Base-by-base conservation (phyloP, 306 rosid species). In the Cicer pinnatifidum region DNA sequence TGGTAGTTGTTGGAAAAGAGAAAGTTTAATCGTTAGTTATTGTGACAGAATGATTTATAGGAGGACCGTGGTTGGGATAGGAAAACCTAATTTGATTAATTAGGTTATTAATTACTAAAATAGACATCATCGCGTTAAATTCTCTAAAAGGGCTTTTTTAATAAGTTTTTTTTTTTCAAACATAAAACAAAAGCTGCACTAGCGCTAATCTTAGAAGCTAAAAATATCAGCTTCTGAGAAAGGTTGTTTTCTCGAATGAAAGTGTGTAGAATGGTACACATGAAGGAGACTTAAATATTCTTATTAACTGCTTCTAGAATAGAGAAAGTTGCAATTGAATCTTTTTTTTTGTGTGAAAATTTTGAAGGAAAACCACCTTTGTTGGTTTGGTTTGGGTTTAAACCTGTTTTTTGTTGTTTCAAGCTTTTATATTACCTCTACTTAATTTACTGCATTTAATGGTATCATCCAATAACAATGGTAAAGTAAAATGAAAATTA, bases 401-500 rank as follows among this genome's bases (percentile, higher is more conserved):
- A 50, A 66, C 80, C 20, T n/a, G 38, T 52, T 51, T 62, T 17
- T 38, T 64, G 58, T 11, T 9, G 69, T 46, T 56, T 67, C 40
- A 68, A 33, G 61, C 68, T 45, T 76, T 67, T 7, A 37, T 57
- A 45, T 65, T 11, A 12, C 12, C 11, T 5, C 57, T 67, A 33
- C 12, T 40, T 46, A 43, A 44, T 65, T 43, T 71, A 10, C 58
- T 43, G 2, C 39, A 62, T 71, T 71, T 9, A 23, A 64, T 44
- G 41, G 6, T 44, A 28, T 43, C 1, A 6, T 66, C 28, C 75
- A 57, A 44, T 45, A 17, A 53, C 10, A 47, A 8, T 15, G 39
- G 43, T 65, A 53, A 72, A 19, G 45, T 73, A 48, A 67, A 72
- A 41, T 73, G 48, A 8, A 41, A 33, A 59, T 59, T 15, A 6